phyloP scores from a whole-genome alignment of 2,329 filamentous ascomycete species.

The Trichoderma arundinaceum region DNA sequence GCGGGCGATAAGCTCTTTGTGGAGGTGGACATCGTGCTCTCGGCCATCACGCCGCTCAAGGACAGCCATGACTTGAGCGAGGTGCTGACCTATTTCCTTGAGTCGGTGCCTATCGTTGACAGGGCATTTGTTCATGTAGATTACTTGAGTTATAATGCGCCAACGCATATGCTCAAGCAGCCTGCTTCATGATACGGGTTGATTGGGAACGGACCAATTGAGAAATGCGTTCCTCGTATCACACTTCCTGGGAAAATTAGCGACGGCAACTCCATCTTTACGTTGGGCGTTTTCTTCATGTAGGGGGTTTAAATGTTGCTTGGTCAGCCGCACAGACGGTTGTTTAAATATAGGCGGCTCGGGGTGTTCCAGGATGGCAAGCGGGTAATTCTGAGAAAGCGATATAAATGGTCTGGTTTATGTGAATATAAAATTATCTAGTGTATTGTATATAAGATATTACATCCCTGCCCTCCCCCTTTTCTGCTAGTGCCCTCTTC shows the following conservation, averaged over 20 bases:
- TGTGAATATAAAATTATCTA: slow-evolving; percentile 15
- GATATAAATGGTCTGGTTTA: background rate
- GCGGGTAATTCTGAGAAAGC: background rate
- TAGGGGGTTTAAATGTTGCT: background rate
- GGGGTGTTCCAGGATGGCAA: background rate
- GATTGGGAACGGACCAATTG: background rate
- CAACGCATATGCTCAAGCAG: slow-evolving; percentile 60
- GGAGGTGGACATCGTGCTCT: slow-evolving; percentile 80
- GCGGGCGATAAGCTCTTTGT: slow-evolving; percentile 85
- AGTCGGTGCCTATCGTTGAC: slow-evolving; percentile 80
- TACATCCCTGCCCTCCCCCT: background rate
- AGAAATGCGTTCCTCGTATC: background rate
- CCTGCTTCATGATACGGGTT: slow-evolving; percentile 31
- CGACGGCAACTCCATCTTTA: background rate
- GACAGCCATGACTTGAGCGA: slow-evolving; percentile 82
- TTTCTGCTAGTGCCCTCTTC: background rate
- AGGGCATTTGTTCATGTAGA: slow-evolving; percentile 72
- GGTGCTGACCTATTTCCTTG: slow-evolving; percentile 80
- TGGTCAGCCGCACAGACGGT: background rate
- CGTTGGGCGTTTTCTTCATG: background rate
- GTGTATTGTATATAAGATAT: background rate
- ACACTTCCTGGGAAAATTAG: background rate
- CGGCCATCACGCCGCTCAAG: slow-evolving; percentile 74
- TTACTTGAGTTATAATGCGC: slow-evolving; percentile 66
- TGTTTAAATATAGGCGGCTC: background rate